These are phyloP conservation scores for Chlamydomonas reinhardtii DNA, from an alignment of 163 green algal genomes.

Conservation along the genomic window DNA sequence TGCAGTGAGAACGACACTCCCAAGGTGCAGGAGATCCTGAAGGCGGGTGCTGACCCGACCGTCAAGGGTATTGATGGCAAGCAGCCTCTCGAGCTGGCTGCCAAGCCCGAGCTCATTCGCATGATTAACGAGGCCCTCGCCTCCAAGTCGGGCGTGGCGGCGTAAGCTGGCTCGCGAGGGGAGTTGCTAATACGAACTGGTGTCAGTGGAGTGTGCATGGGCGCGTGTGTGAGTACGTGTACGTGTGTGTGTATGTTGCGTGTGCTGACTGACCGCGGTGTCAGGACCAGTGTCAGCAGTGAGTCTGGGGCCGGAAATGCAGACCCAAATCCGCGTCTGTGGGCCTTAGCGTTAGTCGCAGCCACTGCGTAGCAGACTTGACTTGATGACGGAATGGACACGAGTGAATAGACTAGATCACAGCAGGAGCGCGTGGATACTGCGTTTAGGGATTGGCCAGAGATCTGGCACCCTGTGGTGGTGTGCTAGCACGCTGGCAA, in stretches of 20 bases:
- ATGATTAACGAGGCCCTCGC: slow-evolving; percentile 64
- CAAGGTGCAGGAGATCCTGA: slow-evolving; percentile 90
- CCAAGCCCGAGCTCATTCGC: slow-evolving; percentile 72
- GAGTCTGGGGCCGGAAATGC: no score
- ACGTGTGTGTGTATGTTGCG: not conserved
- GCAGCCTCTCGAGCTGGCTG: slow-evolving; percentile 76
- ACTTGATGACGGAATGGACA: no score
- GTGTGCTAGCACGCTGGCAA: no score
- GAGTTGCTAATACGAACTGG: no score
- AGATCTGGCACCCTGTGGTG: no score
- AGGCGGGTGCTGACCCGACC: slow-evolving; percentile 80
- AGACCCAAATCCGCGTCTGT: no score
- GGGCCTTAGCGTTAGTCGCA: no score
- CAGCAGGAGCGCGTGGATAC: no score
- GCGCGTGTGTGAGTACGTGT: not conserved
- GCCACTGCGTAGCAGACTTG: no score
- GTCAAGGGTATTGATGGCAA: slow-evolving; percentile 80
- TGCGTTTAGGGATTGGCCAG: no score
- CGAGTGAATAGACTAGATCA: no score
- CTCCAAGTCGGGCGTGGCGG: slow-evolving; percentile 15
- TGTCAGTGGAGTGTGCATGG: not conserved
- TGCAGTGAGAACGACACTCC: slow-evolving; percentile 81
- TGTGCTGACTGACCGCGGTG: not conserved
- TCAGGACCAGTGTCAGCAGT: not conserved
- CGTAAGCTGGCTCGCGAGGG: not conserved